Percentiles rank a stretch among this genome's conserved stretches.
Evolutionary conservation across 371 early-diverging fungal species (phyloP).

Genomic region (Nematocida sp.): DNA sequence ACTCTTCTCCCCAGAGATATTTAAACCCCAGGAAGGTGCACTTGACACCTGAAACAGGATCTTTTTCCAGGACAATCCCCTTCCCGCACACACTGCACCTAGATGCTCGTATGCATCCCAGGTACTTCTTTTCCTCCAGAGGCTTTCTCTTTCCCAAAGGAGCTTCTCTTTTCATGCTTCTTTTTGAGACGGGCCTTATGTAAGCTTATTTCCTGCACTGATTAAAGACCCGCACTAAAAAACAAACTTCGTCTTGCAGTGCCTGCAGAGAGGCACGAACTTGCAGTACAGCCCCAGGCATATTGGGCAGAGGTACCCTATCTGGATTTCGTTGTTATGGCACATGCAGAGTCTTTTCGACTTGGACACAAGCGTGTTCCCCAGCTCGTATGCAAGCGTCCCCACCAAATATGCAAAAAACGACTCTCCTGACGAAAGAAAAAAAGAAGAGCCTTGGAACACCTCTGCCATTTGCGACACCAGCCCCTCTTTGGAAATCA

Average conservation of each 20-base stretch:
- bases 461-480: slow-evolving; percentile 12
- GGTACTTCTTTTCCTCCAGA: slow-evolving; percentile 3
- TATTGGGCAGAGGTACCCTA: slow-evolving; percentile 62
- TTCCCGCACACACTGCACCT: slow-evolving; percentile 17
- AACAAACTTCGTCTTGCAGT: slow-evolving; percentile 62
- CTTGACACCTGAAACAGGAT: slow-evolving; percentile 48
- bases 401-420: slow-evolving; percentile 30
- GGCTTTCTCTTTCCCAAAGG: not conserved
- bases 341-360: slow-evolving; percentile 53
- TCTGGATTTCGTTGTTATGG: slow-evolving; percentile 52
- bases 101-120: not conserved
- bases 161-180: not conserved
- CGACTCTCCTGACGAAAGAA: not conserved
- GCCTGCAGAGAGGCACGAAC: slow-evolving; percentile 63
- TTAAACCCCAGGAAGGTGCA: slow-evolving; percentile 29
- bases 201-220: too few species aligned
- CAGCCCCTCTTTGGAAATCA: slow-evolving; percentile 15
- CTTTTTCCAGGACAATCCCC: not conserved
- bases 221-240: slow-evolving; percentile 13
- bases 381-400: not conserved
- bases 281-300: slow-evolving; percentile 64
- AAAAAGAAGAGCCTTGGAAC: not conserved
- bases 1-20: slow-evolving; percentile 20
- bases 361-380: not conserved
- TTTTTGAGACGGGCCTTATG: not conserved